Percentiles rank a stretch among this genome's conserved stretches.
These are phyloP conservation scores for Hymenoscyphus albidus DNA, from an alignment of 2,329 filamentous ascomycete species.

Conservation along the genomic window DNA sequence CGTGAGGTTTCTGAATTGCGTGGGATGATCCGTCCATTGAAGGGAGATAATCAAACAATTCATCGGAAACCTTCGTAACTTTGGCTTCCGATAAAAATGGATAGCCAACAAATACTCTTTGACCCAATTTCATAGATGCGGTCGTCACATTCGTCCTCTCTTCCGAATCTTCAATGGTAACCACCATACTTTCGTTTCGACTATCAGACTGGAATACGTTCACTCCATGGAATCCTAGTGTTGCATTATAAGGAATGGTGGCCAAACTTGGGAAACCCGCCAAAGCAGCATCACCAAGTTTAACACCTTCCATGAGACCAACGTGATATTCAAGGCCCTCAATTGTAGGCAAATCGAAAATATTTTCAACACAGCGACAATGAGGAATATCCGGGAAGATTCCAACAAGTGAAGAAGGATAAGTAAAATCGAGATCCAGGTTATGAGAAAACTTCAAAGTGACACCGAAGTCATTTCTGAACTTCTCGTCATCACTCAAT, in stretches of 20 bases:
- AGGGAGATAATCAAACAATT: constrained; percentile 83
- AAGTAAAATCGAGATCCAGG: constrained; percentile 70
- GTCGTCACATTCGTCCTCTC: constrained; percentile 63
- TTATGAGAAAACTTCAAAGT: constrained; percentile 90
- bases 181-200: constrained; percentile 91
- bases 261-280: constrained; percentile 92
- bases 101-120: constrained; percentile 87
- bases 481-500: constrained; percentile 73
- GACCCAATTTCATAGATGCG: constrained; percentile 76
- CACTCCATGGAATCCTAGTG: constrained; percentile 81
- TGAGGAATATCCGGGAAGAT: constrained; percentile 84
- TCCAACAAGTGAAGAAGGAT: constrained; percentile 82
- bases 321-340: constrained; percentile 84
- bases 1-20: constrained; percentile 66
- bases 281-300: constrained; percentile 76
- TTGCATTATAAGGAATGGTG: constrained; percentile 77
- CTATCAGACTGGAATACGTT: constrained; percentile 95
- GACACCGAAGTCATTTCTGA: constrained; percentile 86
- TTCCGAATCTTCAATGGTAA: constrained; percentile 76
- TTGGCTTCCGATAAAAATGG: constrained; percentile 94
- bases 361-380: constrained; percentile 92
- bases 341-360: constrained; percentile 89
- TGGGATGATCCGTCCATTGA: constrained; percentile 58
- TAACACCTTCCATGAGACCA: constrained; percentile 78
- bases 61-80: constrained; percentile 83